Evolutionary conservation across 345 rosid species (phyloP), one percentile per base, ranked within the genome.

Genomic region (Acer saccharum): DNA sequence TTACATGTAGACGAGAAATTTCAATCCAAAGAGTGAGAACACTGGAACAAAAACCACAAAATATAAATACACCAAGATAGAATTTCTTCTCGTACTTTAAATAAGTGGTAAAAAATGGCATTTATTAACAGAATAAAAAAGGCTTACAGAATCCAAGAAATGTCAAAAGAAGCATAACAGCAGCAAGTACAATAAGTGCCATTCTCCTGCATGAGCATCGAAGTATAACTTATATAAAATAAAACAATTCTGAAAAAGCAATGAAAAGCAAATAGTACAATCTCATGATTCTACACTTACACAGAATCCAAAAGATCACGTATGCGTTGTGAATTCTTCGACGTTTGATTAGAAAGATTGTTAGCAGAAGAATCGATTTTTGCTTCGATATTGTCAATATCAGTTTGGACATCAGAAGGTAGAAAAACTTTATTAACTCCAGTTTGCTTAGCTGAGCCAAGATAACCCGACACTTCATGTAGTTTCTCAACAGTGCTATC

Each of bases 111-210:
- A 35, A 21, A 10, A 9, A 6, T 12, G 6, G 16, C 57, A 64
- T 3, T 67, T 57, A 48, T 29, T 25, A 25, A 73, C 16, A 65
- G 25, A 65, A 65, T 41, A 4, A 17, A 46, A 70, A 75, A 27
- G 55, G 69, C 95, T 91, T 88, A 96, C 99, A 77, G 18, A 92
- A 88, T 82, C 99, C 98, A 57, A 92, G 88, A 82, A 94, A 87
- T 46, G 90, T 87, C 78, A 96, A 67, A 48, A 89, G 77, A 83
- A 96, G 95, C 99, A 94, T 91, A 68, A 88, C 87, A 5, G 92
- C 90, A 23, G 98, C 84, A 63, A 88, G 76, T 60, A 89, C 79
- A 6, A 92, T 89, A 55, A 96, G 91, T 2, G 97, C 89, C 75
- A 79, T 75, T 77, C 85, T 88, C 97, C 99, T 96, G 85, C 84